Percentiles rank a stretch among this genome's conserved stretches.
phyloP scores from a whole-genome alignment of 768 basidiomycete genomes.

The Pilatotrama ljubarskyi region DNA sequence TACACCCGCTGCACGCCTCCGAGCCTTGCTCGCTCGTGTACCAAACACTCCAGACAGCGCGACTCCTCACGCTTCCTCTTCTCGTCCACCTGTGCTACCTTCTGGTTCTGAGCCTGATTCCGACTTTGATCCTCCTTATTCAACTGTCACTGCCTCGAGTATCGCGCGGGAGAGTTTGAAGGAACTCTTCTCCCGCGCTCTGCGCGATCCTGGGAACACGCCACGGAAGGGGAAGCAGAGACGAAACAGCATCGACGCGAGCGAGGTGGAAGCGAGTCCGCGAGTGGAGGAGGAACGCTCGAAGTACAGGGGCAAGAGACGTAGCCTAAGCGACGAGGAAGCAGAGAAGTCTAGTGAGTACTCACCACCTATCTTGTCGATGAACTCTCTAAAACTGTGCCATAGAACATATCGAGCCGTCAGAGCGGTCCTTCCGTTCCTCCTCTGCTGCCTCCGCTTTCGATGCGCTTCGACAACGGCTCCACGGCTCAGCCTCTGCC shows the following conservation, averaged over 20 bases:
- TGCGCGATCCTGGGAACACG: slow-evolving; percentile 64
- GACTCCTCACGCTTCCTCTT: slow-evolving; percentile 31
- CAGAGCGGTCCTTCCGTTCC: slow-evolving; percentile 18
- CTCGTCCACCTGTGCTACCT: slow-evolving; percentile 27
- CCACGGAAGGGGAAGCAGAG: slow-evolving; percentile 54
- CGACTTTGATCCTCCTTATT: slow-evolving; percentile 54
- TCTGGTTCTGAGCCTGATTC: slow-evolving; percentile 53
- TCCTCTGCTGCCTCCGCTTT: slow-evolving; percentile 21
- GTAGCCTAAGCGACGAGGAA: slow-evolving; percentile 71
- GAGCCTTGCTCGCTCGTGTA: slow-evolving; percentile 57
- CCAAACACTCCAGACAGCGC: slow-evolving; percentile 41
- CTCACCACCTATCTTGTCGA: background rate
- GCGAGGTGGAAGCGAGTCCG: slow-evolving; percentile 60
- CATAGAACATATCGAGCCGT: slow-evolving; percentile 15
- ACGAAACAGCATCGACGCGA: slow-evolving; percentile 59
- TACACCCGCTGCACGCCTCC: slow-evolving; percentile 62
- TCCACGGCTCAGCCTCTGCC: slow-evolving; percentile 17
- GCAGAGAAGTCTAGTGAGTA: slow-evolving; percentile 54
- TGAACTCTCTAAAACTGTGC: background rate
- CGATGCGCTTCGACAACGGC: slow-evolving; percentile 25
- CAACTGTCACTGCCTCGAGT: slow-evolving; percentile 41
- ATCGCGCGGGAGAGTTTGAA: slow-evolving; percentile 59
- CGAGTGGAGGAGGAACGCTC: slow-evolving; percentile 42
- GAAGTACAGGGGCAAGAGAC: slow-evolving; percentile 51
- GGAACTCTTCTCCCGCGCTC: slow-evolving; percentile 64